phyloP scores from a whole-genome alignment of 108 stramenopile genomes.

The Skeletonema costatum region DNA sequence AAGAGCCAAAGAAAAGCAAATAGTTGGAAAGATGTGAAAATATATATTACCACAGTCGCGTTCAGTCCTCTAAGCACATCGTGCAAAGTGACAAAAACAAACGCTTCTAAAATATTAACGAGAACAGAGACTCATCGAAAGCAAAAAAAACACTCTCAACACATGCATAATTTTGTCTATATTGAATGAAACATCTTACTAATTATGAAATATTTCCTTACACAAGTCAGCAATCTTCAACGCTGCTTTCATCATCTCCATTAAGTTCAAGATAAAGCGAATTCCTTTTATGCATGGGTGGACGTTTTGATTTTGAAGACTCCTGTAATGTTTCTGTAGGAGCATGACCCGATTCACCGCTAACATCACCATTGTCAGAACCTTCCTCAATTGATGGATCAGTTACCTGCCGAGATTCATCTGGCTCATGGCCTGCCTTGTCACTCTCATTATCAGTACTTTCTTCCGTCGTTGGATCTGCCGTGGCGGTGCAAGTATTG shows the following conservation, averaged over 20 bases:
- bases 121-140: neutral
- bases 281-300: neutral
- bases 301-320: neutral
- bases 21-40: neutral
- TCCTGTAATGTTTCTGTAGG: neutral
- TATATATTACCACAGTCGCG: neutral
- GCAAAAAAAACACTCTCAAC: neutral
- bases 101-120: neutral
- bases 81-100: neutral
- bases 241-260: neutral
- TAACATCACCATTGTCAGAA: neutral
- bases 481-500: neutral
- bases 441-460: neutral
- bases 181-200: too few species aligned
- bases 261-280: neutral
- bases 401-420: neutral
- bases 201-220: neutral
- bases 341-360: neutral
- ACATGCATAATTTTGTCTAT: too few species aligned
- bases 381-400: neutral
- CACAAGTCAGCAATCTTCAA: neutral
- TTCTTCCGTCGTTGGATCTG: neutral
- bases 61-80: too few species aligned
- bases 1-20: constrained; percentile 47
- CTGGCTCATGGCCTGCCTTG: neutral